Percentiles rank a stretch among this genome's conserved stretches.
These are phyloP conservation scores for Typha latifolia DNA, from an alignment of 176 grass and related monocot species.

Conservation along the genomic window DNA sequence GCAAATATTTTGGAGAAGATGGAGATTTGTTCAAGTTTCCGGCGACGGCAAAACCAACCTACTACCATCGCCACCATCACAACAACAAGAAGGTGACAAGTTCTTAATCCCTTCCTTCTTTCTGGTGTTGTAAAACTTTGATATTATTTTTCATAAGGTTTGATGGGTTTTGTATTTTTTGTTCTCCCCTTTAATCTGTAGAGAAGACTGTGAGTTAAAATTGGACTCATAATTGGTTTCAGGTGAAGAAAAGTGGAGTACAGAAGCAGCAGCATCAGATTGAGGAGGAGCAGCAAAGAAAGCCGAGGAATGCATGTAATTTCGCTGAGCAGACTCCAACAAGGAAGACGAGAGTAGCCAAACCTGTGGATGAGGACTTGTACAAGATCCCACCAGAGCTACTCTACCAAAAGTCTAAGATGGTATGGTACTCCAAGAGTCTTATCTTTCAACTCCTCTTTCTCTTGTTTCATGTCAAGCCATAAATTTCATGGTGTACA, in stretches of 20 bases:
- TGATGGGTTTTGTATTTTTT: neutral
- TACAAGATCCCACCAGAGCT: constrained; percentile 49
- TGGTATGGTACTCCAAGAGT: constrained; percentile 19
- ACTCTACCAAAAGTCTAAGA: constrained; percentile 29
- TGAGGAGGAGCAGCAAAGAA: constrained; percentile 14
- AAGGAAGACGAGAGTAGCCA: neutral
- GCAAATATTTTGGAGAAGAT: neutral
- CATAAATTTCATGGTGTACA: neutral
- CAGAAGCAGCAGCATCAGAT: neutral
- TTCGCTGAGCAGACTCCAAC: neutral
- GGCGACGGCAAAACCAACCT: constrained; percentile 10
- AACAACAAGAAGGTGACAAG: constrained; percentile 21
- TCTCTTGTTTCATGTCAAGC: neutral
- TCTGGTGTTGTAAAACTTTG: neutral
- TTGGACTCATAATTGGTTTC: neutral
- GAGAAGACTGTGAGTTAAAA: no score
- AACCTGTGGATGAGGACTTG: constrained; percentile 52
- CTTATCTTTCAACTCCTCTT: neutral
- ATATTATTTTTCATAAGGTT: neutral
- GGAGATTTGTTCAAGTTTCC: neutral
- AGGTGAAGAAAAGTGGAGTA: constrained; percentile 22
- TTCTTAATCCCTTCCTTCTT: neutral
- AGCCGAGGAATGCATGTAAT: neutral
- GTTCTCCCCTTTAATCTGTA: no score
- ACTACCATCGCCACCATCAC: constrained; percentile 4